Percentiles rank a stretch among this genome's conserved stretches.
Evolutionary conservation across 306 rosid genomes (phyloP).

Genomic region (Pueraria montana): DNA sequence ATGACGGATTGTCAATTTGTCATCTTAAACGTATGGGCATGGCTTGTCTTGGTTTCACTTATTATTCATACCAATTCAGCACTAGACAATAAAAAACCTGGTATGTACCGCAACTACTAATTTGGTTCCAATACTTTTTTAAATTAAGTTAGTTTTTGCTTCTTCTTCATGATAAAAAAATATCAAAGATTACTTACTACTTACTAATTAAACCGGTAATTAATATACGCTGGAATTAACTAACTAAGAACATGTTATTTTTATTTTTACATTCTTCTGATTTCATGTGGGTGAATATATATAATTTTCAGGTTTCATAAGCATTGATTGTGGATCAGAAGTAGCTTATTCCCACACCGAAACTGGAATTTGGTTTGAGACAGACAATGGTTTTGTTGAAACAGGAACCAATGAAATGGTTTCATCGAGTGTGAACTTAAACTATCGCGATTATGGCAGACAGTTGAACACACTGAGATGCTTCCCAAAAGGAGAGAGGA

Average conservation of each 20-base stretch:
- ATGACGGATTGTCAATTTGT: no score
- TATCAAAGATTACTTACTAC: no score
- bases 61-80: background rate
- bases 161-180: no score
- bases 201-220: no score
- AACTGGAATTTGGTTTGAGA: background rate
- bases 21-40: background rate
- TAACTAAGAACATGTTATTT: no score
- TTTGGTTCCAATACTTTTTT: no score
- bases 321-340: slow-evolving; percentile 45
- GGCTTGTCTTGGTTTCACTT: background rate
- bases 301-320: slow-evolving; percentile 22
- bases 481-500: slow-evolving; percentile 57
- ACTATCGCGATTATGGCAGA: background rate
- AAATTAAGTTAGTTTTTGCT: no score
- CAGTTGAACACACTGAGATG: slow-evolving; percentile 53
- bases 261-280: background rate
- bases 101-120: no score
- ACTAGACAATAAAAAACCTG: background rate
- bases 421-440: background rate
- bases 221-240: no score
- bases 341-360: background rate
- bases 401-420: background rate
- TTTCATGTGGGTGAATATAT: no score
- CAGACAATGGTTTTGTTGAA: slow-evolving; percentile 24